Percentiles rank a stretch among this genome's conserved stretches.
phyloP scores from a whole-genome alignment of 1,139 yeast genomes.

The Kodamaea ohmeri region DNA sequence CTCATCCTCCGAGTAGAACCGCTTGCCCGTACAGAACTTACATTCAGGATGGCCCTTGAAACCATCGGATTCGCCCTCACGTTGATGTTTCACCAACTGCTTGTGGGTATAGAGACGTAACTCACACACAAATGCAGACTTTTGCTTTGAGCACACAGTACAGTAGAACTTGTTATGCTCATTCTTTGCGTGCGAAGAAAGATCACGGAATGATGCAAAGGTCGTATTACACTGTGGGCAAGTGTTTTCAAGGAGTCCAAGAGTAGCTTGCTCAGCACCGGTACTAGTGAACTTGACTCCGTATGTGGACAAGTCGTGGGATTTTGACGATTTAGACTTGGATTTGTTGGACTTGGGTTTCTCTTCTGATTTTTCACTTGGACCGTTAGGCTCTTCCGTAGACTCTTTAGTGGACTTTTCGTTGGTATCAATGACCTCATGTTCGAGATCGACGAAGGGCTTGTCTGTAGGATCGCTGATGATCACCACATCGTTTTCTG shows the following conservation, averaged over 20 bases:
- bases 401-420: neutral
- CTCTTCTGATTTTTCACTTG: slow-evolving; percentile 8
- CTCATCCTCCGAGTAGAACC: slow-evolving; percentile 91
- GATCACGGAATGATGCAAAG: slow-evolving; percentile 50
- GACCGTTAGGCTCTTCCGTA: slow-evolving; percentile 6
- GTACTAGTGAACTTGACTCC: slow-evolving; percentile 52
- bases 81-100: slow-evolving; percentile 67
- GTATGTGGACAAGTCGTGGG: slow-evolving; percentile 24
- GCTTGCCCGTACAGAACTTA: slow-evolving; percentile 67
- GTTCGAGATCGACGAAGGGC: slow-evolving; percentile 37
- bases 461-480: slow-evolving; percentile 51
- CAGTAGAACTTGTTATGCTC: slow-evolving; percentile 68
- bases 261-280: slow-evolving; percentile 40
- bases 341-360: neutral
- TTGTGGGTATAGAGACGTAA: slow-evolving; percentile 59
- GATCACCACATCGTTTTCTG: slow-evolving; percentile 58
- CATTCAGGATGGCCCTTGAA: slow-evolving; percentile 91
- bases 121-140: slow-evolving; percentile 76
- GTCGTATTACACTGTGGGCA: slow-evolving; percentile 57
- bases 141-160: slow-evolving; percentile 69
- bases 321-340: neutral
- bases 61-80: slow-evolving; percentile 66
- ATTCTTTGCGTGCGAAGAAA: slow-evolving; percentile 62
- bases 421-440: neutral
- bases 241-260: slow-evolving; percentile 50